Evolutionary conservation across 352 stramenopile species (phyloP).

Genomic region (Globisporangium heterothallicum): DNA sequence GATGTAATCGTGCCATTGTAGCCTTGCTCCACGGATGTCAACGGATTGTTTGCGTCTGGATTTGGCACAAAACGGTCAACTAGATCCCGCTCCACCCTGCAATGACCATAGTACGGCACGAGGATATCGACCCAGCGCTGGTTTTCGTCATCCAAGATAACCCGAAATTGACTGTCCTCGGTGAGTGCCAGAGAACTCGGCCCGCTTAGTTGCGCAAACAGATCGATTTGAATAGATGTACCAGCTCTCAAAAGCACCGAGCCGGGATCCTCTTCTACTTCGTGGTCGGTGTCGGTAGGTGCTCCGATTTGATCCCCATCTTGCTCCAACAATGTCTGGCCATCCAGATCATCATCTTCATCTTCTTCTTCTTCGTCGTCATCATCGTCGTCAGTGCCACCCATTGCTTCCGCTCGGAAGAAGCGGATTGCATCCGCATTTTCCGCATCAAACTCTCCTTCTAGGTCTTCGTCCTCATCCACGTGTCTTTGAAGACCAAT

Average conservation of each 20-base stretch:
- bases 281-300: too few species aligned
- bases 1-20: conserved; percentile 8
- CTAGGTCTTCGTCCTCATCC: neutral
- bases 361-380: neutral
- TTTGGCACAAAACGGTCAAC: neutral
- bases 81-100: neutral
- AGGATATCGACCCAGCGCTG: neutral
- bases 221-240: neutral
- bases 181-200: neutral
- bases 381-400: neutral
- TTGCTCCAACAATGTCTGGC: neutral
- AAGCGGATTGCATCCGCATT: too few species aligned
- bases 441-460: too few species aligned
- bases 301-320: neutral
- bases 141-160: neutral
- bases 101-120: conserved; percentile 7
- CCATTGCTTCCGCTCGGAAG: too few species aligned
- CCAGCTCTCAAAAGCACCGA: neutral
- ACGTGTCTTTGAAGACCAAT: too few species aligned
- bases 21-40: neutral
- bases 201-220: neutral
- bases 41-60: neutral
- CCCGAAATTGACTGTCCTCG: conserved; percentile 1
- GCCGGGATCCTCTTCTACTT: neutral
- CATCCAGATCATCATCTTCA: neutral